These are phyloP conservation scores for Scenedesmus sp. DNA, from an alignment of 163 green algal genomes.

Conservation along the genomic window DNA sequence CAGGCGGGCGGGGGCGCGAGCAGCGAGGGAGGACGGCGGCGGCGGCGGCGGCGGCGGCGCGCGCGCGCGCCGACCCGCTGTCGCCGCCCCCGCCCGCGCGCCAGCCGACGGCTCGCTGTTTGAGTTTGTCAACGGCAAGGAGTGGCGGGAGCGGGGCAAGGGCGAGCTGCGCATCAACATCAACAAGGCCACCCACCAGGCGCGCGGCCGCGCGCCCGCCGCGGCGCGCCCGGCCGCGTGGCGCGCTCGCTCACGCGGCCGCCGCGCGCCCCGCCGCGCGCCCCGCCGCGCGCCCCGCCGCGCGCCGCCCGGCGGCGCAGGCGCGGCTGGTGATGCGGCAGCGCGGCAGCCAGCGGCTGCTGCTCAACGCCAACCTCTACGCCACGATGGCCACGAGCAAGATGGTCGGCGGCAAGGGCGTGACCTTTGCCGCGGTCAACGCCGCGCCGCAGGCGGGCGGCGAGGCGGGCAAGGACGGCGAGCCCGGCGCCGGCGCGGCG, in stretches of 20 bases:
- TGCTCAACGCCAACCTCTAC: slow-evolving; percentile 42
- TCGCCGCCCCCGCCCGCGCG: background rate
- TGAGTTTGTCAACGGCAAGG: slow-evolving; percentile 80
- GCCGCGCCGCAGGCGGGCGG: slow-evolving; percentile 7
- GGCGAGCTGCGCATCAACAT: slow-evolving; percentile 88
- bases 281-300: slow-evolving; percentile 1
- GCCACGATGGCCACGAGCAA: slow-evolving; percentile 22
- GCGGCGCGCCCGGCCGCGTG: too few relatives aligned
- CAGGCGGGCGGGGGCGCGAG: background rate
- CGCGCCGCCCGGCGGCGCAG: too few relatives aligned
- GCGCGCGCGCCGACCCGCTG: too few relatives aligned
- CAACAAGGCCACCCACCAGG: slow-evolving; percentile 8
- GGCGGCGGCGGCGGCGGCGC: too few relatives aligned
- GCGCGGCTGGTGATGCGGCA: slow-evolving; percentile 30
- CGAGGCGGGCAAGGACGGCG: background rate
- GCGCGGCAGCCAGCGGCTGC: slow-evolving; percentile 17
- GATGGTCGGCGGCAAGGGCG: slow-evolving; percentile 41
- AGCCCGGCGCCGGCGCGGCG: background rate
- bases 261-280: background rate
- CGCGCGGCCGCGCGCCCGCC: background rate
- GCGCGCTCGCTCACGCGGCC: too few relatives aligned
- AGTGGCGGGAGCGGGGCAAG: slow-evolving; percentile 86
- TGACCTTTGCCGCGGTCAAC: slow-evolving; percentile 33
- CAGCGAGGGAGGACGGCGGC: background rate
- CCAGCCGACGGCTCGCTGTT: slow-evolving; percentile 83